Conservation (phyloP, 2,329 filamentous ascomycete genomes). For the Arthrobotrys sinensis region DNA sequence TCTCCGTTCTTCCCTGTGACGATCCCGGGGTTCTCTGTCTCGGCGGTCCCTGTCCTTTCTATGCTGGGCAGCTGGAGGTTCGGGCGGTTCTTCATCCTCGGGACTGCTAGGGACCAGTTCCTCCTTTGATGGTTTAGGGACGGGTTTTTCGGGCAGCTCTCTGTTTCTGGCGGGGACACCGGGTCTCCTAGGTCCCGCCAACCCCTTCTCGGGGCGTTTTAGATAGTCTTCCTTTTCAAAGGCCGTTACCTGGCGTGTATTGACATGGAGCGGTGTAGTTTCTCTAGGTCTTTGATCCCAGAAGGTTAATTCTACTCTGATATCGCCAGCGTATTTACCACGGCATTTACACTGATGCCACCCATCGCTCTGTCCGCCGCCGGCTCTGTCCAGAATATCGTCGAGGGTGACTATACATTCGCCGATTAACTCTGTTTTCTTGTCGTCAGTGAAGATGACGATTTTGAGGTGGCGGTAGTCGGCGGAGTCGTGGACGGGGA, state of each 20-base stretch:
- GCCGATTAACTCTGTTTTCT: slow-evolving; percentile 95
- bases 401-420: slow-evolving; percentile 91
- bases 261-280: slow-evolving; percentile 48
- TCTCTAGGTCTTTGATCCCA: slow-evolving; percentile 93
- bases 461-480: slow-evolving; percentile 97
- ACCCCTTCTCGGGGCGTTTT: slow-evolving; percentile 50
- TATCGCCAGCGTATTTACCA: slow-evolving; percentile 95
- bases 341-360: slow-evolving; percentile 92
- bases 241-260: slow-evolving; percentile 53
- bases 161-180: slow-evolving; percentile 38
- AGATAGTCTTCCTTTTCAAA: slow-evolving; percentile 59
- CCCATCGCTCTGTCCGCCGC: slow-evolving; percentile 89
- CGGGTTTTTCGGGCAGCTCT: slow-evolving; percentile 48
- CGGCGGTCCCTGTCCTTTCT: slow-evolving; percentile 46
- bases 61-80: slow-evolving; percentile 34
- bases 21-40: slow-evolving; percentile 53
- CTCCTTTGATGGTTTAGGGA: slow-evolving; percentile 39
- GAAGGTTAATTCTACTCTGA: slow-evolving; percentile 94
- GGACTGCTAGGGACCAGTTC: slow-evolving; percentile 33
- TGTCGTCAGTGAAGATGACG: slow-evolving; percentile 98
- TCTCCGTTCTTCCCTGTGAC: slow-evolving; percentile 42
- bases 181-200: slow-evolving; percentile 51
- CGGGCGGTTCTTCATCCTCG: slow-evolving; percentile 38
- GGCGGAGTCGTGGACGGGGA: slow-evolving; percentile 93
- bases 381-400: slow-evolving; percentile 82